These are phyloP conservation scores for Aspergillus sp. DNA, from an alignment of 2,329 filamentous ascomycete genomes.

Conservation along the genomic window DNA sequence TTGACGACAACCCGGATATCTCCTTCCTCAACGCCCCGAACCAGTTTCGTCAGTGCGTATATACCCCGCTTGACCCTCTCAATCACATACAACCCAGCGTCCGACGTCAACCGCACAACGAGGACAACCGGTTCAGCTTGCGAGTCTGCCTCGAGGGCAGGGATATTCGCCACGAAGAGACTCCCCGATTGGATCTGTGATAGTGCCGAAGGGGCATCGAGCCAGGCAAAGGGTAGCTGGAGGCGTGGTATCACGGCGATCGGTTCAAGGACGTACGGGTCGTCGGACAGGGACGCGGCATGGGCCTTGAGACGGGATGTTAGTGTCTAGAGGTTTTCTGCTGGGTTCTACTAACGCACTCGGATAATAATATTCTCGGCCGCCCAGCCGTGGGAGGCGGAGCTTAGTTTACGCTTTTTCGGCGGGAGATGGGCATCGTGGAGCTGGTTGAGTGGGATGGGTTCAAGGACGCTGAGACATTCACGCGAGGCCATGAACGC, in stretches of 20 bases:
- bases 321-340: background rate
- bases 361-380: constrained; percentile 38
- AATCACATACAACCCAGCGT: constrained; percentile 42
- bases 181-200: constrained; percentile 38
- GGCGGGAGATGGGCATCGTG: constrained; percentile 29
- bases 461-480: constrained; percentile 37
- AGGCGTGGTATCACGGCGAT: constrained; percentile 43
- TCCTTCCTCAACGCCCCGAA: constrained; percentile 40
- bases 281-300: constrained; percentile 39
- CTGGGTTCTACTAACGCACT: constrained; percentile 28
- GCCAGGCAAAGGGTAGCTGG: constrained; percentile 44
- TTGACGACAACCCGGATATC: constrained; percentile 45
- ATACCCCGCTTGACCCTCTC: constrained; percentile 46
- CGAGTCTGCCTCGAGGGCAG: constrained; percentile 33
- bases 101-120: constrained; percentile 34
- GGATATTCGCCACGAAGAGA: constrained; percentile 45
- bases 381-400: constrained; percentile 22
- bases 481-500: constrained; percentile 44
- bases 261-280: constrained; percentile 40
- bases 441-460: constrained; percentile 40
- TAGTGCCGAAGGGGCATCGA: constrained; percentile 36
- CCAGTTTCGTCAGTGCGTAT: constrained; percentile 45
- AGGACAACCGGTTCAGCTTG: constrained; percentile 36
- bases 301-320: constrained; percentile 36
- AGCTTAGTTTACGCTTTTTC: constrained; percentile 41